Base-by-base conservation (phyloP, 176 grass and related monocot genomes). In the Aechmea fasciata region DNA sequence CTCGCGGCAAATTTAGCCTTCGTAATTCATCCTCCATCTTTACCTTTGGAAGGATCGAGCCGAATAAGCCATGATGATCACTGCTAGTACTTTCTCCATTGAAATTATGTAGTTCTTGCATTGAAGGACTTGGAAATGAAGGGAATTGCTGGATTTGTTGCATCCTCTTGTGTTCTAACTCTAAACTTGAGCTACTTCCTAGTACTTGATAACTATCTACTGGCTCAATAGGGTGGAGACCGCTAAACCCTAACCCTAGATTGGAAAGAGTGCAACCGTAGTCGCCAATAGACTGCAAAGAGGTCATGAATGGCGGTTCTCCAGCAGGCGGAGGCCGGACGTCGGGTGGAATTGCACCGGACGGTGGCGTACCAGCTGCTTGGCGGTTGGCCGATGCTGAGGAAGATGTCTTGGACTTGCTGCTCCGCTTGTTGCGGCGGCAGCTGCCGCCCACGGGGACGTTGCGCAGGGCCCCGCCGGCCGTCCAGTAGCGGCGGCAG, bases 401-500 rank as follows among this genome's bases (percentile, higher is more conserved):
- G 47, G 76, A 80, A 24, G 83, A 81, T 52, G 79, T 83, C 7
- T 88, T 77, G 0, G 92, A 96, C 70, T 96, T 96, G 69, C 52
- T 77, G 85, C 92, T 85, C 78, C 91, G 91, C 80, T 91, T 91
- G 82, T 96, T 96, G 29, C 92, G 88, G 75, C 92, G 92, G 72
- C 80, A 96, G 13, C 92, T 88, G 20, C 92, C 92, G 0, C 92
- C 92, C 1, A 96, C 92, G 9, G 92, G 92, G 20, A 96, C 88
- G 85, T 57, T 96, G 9, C 92, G 80, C 52, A 96, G 88, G 7
- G 88, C 73, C 50, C 92, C 92, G 10, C 92, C 92, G 53, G 83
- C 85, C 1, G 88, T 96, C 92, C 92, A 96, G 81, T 96, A 96
- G 17, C 91, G 91, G 62, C 91, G 91, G 75, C 91, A 96, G 54